Evolutionary conservation across 2,329 filamentous ascomycete genomes (phyloP).

Genomic region (Lasiodiplodia hormozganensis): DNA sequence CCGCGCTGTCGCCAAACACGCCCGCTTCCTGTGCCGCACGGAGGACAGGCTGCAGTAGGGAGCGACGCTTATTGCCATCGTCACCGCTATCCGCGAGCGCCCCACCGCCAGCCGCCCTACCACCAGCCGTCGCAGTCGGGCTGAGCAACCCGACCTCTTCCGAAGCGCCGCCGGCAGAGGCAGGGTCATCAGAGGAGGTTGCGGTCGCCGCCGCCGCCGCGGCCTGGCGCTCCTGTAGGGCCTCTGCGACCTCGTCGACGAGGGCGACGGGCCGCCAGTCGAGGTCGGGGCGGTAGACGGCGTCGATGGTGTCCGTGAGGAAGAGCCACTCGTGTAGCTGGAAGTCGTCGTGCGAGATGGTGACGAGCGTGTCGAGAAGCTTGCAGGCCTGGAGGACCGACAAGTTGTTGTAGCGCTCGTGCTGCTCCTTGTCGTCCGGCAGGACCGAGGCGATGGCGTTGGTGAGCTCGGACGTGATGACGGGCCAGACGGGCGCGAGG

Average conservation of each 20-base stretch:
- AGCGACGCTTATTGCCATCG: slow-evolving; percentile 33
- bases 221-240: slow-evolving; percentile 59
- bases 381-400: slow-evolving; percentile 92
- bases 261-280: slow-evolving; percentile 75
- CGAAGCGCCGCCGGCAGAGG: slow-evolving; percentile 19
- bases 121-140: background rate
- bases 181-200: slow-evolving; percentile 34
- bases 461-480: slow-evolving; percentile 86
- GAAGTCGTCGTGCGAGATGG: slow-evolving; percentile 90
- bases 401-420: slow-evolving; percentile 77
- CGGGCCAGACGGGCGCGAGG: slow-evolving; percentile 85
- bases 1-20: slow-evolving; percentile 55
- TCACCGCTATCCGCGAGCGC: slow-evolving; percentile 34
- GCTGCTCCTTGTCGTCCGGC: slow-evolving; percentile 60
- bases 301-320: slow-evolving; percentile 94
- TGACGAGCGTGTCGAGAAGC: slow-evolving; percentile 85
- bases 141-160: slow-evolving; percentile 4
- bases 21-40: slow-evolving; percentile 36
- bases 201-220: slow-evolving; percentile 37
- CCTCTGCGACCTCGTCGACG: slow-evolving; percentile 83
- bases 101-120: background rate
- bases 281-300: slow-evolving; percentile 77
- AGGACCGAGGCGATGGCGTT: slow-evolving; percentile 77
- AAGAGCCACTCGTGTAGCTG: slow-evolving; percentile 99
- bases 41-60: slow-evolving; percentile 54